phyloP scores from a whole-genome alignment of 31 red algal genomes.

The Odonthalia washingtoniensis region DNA sequence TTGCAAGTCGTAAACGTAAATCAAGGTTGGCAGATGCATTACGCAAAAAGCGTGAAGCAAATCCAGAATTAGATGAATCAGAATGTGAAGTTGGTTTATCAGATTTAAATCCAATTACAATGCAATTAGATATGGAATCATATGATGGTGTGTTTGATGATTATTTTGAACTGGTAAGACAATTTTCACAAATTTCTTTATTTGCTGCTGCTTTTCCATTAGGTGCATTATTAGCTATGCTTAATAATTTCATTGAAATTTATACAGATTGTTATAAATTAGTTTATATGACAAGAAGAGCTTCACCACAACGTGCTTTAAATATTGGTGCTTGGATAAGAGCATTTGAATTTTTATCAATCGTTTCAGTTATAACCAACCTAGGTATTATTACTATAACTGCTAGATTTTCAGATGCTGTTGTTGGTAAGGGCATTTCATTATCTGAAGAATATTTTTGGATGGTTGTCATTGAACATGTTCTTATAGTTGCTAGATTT shows the following conservation, averaged over 20 bases:
- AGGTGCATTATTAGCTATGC: conserved; percentile 60
- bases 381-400: conserved; percentile 85
- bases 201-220: conserved; percentile 90
- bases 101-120: conserved; percentile 60
- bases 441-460: conserved; percentile 75
- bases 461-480: conserved; percentile 85
- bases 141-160: conserved; percentile 83
- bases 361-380: conserved; percentile 86
- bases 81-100: conserved; percentile 60
- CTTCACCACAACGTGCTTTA: conserved; percentile 73
- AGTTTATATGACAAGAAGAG: conserved; percentile 58
- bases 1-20: conserved; percentile 57
- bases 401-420: conserved; percentile 50
- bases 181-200: conserved; percentile 84
- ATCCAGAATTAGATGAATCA: conserved; percentile 76
- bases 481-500: conserved; percentile 63
- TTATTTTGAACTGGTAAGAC: conserved; percentile 87
- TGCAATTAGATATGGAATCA: conserved; percentile 71
- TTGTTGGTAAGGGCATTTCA: conserved; percentile 62
- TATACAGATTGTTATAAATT: conserved; percentile 85
- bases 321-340: conserved; percentile 87
- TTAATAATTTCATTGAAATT: conserved; percentile 86
- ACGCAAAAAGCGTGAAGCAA: conserved; percentile 71
- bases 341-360: conserved; percentile 87
- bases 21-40: conserved; percentile 68